phyloP scores from a whole-genome alignment of 2,329 filamentous ascomycete genomes.

The Cytospora leucostoma region DNA sequence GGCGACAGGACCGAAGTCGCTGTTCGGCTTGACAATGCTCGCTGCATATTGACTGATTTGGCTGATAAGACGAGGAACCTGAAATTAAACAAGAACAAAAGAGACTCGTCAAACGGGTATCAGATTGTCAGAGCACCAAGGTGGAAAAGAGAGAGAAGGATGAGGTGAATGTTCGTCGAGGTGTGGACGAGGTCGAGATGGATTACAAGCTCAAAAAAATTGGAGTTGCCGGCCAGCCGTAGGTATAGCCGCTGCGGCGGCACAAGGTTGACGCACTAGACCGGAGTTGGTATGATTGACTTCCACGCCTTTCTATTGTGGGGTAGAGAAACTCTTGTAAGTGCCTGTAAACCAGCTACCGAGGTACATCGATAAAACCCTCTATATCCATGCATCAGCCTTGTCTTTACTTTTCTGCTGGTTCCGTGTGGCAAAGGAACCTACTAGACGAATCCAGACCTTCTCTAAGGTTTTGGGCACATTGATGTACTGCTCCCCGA shows the following conservation, averaged over 20 bases:
- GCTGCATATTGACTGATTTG: conserved; percentile 74
- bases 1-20: conserved; percentile 79
- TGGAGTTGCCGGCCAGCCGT: conserved; percentile 27
- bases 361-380: background rate
- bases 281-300: conserved; percentile 12
- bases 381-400: too few relatives aligned
- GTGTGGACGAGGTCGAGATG: conserved; percentile 13
- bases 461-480: too few relatives aligned
- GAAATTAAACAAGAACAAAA: conserved; percentile 30
- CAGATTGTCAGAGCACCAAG: conserved; percentile 23
- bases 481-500: too few relatives aligned
- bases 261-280: conserved; percentile 18
- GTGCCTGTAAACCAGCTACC: background rate
- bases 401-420: too few relatives aligned
- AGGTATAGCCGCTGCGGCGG: conserved; percentile 25
- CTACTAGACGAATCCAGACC: too few relatives aligned
- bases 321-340: background rate
- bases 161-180: conserved; percentile 6
- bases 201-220: conserved; percentile 26
- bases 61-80: conserved; percentile 33
- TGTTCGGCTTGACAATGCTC: conserved; percentile 80
- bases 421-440: too few relatives aligned
- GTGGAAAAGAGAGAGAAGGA: conserved; percentile 7
- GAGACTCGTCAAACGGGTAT: conserved; percentile 34
- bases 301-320: conserved; percentile 19